These are phyloP conservation scores for Pisolithus tinctorius DNA, from an alignment of 768 basidiomycete genomes.

Conservation along the genomic window DNA sequence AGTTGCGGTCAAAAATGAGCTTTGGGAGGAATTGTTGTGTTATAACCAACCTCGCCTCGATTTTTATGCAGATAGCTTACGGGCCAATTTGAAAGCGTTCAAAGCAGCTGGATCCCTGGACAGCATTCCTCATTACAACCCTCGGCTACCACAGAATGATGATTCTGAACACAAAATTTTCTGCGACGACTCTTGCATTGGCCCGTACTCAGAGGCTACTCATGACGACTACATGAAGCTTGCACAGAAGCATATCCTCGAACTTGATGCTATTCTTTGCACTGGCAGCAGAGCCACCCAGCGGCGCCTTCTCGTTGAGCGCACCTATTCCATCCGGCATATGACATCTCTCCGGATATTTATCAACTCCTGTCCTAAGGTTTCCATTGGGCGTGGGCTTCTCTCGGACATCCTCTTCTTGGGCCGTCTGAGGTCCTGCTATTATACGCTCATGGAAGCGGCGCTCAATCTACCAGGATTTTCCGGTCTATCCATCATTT, in stretches of 20 bases:
- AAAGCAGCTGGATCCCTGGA: neutral
- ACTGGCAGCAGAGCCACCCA: neutral
- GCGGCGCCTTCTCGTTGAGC: neutral
- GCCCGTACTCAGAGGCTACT: neutral
- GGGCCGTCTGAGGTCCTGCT: slow-evolving; percentile 1
- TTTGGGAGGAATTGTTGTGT: slow-evolving; percentile 1
- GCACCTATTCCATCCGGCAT: neutral
- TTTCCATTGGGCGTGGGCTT: neutral
- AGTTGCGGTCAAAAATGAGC: neutral
- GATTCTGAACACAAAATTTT: neutral
- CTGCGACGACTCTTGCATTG: neutral
- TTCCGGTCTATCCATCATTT: neutral
- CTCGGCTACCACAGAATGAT: neutral
- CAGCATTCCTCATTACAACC: neutral
- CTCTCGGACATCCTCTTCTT: slow-evolving; percentile 1
- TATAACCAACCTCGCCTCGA: neutral
- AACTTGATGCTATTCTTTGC: neutral
- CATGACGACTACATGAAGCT: neutral
- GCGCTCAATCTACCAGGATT: neutral
- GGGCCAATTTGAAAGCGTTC: neutral
- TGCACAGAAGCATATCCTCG: neutral
- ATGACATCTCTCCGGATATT: neutral
- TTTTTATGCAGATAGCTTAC: neutral
- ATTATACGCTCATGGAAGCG: neutral
- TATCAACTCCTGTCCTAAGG: neutral